Conservation (phyloP, 169 alveolate genomes). For the Miamiensis avidus region DNA sequence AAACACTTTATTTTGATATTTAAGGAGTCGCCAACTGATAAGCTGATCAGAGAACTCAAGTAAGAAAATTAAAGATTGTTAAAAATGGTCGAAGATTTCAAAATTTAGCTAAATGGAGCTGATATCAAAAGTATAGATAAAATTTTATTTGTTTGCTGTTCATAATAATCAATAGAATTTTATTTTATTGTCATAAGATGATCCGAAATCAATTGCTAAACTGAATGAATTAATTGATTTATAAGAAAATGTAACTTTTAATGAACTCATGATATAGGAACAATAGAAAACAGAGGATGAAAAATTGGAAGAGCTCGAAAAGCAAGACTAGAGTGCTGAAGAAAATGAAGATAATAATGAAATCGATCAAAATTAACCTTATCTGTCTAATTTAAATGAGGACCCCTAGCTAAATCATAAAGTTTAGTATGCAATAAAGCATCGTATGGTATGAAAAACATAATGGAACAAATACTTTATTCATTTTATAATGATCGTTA, state of each 20-base stretch:
- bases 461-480: too few relatives aligned
- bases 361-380: neutral
- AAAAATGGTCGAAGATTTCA: constrained; percentile 52
- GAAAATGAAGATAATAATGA: too few relatives aligned
- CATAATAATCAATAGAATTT: too few relatives aligned
- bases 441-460: too few relatives aligned
- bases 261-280: neutral
- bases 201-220: neutral
- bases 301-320: neutral
- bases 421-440: neutral
- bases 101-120: constrained; percentile 48
- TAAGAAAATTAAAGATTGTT: constrained; percentile 75
- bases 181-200: too few relatives aligned
- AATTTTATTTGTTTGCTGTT: too few relatives aligned
- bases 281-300: neutral
- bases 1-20: too few relatives aligned
- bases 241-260: neutral
- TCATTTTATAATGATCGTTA: too few relatives aligned
- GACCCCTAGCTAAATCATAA: neutral
- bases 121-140: too few relatives aligned
- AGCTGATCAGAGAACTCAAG: constrained; percentile 86
- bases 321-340: neutral
- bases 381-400: neutral
- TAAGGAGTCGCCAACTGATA: constrained; percentile 90
- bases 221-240: neutral